Conservation (phyloP, 2,329 filamentous ascomycete genomes). For the Didymella arachidicola region DNA sequence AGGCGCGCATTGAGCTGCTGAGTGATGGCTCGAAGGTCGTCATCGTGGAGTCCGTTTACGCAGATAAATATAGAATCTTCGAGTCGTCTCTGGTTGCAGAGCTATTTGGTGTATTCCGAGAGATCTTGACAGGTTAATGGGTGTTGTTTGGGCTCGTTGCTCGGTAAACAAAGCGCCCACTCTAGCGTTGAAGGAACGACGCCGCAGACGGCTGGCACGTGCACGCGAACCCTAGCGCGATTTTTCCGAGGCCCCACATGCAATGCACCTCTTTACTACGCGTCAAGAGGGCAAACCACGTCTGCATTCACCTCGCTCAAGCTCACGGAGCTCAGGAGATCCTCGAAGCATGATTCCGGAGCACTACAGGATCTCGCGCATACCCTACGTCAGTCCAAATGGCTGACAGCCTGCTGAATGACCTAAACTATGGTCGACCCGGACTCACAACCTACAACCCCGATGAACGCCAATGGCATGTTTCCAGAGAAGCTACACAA, state of each 20-base stretch:
- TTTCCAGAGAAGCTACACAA: slow-evolving; percentile 50
- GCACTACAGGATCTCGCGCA: slow-evolving; percentile 16
- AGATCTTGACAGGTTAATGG: slow-evolving; percentile 12
- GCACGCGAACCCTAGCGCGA: slow-evolving; percentile 36
- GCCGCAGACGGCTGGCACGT: slow-evolving; percentile 32
- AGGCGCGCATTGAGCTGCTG: slow-evolving; percentile 69
- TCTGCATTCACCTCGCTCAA: slow-evolving; percentile 4
- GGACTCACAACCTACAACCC: slow-evolving; percentile 60
- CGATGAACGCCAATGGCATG: slow-evolving; percentile 59
- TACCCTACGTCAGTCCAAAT: slow-evolving; percentile 57
- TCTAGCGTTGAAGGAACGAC: slow-evolving; percentile 22
- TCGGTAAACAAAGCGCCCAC: slow-evolving; percentile 38
- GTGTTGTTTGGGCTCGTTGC: slow-evolving; percentile 38
- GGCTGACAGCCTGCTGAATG: slow-evolving; percentile 61
- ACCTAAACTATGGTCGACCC: slow-evolving; percentile 63
- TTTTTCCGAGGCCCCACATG: slow-evolving; percentile 21
- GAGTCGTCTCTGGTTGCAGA: background rate
- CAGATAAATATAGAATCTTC: background rate
- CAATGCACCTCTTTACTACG: slow-evolving; percentile 12
- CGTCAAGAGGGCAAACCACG: slow-evolving; percentile 6
- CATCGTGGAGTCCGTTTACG: slow-evolving; percentile 54
- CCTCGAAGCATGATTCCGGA: slow-evolving; percentile 37
- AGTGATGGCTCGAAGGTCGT: slow-evolving; percentile 74
- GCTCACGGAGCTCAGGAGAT: background rate
- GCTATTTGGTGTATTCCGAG: slow-evolving; percentile 30